A percentile compares a stretch with the other conserved stretches of the same genome.
Conservation (phyloP, 345 rosid genomes). For the Euphorbia peplus region DNA sequence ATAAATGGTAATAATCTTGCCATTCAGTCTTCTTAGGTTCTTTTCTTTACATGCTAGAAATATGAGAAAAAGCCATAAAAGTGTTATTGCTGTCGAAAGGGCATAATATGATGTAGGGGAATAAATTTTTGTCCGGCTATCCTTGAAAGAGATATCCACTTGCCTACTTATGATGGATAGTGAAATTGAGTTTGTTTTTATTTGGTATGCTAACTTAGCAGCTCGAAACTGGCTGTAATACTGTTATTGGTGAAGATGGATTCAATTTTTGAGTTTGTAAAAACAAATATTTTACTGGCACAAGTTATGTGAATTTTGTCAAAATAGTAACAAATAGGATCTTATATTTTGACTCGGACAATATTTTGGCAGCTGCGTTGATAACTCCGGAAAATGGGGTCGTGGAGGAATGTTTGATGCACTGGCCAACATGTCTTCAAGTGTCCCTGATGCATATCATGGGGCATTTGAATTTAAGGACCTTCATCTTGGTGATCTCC, state of each 20-base stretch:
- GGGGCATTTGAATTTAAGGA: slow-evolving; percentile 62
- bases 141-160: background rate
- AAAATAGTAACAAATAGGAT: background rate
- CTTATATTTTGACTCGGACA: slow-evolving; percentile 14
- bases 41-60: no score
- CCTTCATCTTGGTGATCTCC: slow-evolving; percentile 85
- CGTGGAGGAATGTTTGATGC: slow-evolving; percentile 87
- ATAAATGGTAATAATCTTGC: background rate
- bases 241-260: background rate
- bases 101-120: background rate
- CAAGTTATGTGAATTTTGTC: background rate
- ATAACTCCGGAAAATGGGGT: slow-evolving; percentile 89
- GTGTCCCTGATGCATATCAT: slow-evolving; percentile 53
- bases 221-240: background rate
- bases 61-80: background rate
- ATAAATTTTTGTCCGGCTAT: no score
- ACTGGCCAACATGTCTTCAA: slow-evolving; percentile 49
- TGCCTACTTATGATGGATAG: background rate
- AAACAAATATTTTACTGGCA: background rate
- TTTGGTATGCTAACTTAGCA: background rate
- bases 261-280: background rate
- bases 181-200: background rate
- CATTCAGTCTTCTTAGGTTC: no score
- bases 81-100: background rate
- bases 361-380: slow-evolving; percentile 60